Evolutionary conservation across 176 grass and related monocot species (phyloP).

Genomic region (Chrysopogon serrulatus): DNA sequence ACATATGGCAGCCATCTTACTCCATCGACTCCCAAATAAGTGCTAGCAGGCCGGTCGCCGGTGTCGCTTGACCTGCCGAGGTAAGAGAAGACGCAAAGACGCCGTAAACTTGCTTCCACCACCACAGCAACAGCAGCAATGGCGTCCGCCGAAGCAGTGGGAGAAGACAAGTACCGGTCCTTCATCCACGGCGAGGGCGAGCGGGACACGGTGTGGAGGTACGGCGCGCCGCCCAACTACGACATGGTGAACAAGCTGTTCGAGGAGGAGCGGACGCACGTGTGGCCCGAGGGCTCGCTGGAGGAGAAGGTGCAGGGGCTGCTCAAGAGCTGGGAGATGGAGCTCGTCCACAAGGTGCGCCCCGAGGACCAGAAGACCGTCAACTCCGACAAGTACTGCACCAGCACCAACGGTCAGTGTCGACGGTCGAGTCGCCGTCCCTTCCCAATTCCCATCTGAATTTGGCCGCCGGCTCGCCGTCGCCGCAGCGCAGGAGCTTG

Average conservation of each 20-base stretch:
- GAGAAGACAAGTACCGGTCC: constrained; percentile 61
- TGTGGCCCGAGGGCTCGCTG: constrained; percentile 57
- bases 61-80: too few relatives aligned
- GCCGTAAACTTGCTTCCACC: too few relatives aligned
- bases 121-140: constrained; percentile 3
- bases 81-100: too few relatives aligned
- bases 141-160: constrained; percentile 6
- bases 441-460: too few relatives aligned
- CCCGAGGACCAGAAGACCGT: constrained; percentile 62
- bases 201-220: constrained; percentile 55
- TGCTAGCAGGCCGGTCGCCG: too few relatives aligned
- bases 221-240: constrained; percentile 66
- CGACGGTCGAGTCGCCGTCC: too few relatives aligned
- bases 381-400: neutral
- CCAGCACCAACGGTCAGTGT: constrained; percentile 73
- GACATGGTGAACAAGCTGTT: constrained; percentile 75
- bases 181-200: constrained; percentile 71
- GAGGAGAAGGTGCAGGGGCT: constrained; percentile 73
- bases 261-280: constrained; percentile 60
- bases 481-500: neutral
- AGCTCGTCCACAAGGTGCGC: constrained; percentile 60
- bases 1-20: too few relatives aligned
- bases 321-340: constrained; percentile 86
- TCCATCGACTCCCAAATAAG: too few relatives aligned
- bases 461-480: too few relatives aligned